Conservation (phyloP, 768 basidiomycete species). For the Gymnopilus dilepis region DNA sequence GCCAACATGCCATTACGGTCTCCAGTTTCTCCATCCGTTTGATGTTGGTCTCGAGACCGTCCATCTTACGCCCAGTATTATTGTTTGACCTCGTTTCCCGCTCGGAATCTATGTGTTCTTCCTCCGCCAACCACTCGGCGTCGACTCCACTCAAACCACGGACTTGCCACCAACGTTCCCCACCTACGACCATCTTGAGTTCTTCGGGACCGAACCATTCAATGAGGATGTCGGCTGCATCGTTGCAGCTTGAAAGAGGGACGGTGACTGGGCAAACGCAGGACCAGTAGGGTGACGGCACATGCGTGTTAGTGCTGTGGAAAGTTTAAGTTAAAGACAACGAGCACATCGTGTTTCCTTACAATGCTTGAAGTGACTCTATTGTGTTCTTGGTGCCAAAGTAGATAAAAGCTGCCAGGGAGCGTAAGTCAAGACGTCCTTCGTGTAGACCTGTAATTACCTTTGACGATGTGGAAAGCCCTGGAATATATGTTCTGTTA, state of each 20-base stretch:
- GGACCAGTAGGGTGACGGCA: slow-evolving; percentile 71
- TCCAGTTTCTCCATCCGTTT: slow-evolving; percentile 59
- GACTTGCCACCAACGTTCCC: slow-evolving; percentile 86
- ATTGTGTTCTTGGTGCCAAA: slow-evolving; percentile 69
- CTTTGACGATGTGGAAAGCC: slow-evolving; percentile 74
- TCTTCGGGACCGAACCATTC: slow-evolving; percentile 76
- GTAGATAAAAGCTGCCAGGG: slow-evolving; percentile 59
- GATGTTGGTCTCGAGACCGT: slow-evolving; percentile 44
- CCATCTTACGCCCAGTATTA: slow-evolving; percentile 37
- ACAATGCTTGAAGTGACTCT: slow-evolving; percentile 76
- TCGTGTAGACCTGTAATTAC: slow-evolving; percentile 19
- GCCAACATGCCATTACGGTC: slow-evolving; percentile 54
- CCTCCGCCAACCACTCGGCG: slow-evolving; percentile 64
- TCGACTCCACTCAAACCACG: slow-evolving; percentile 73
- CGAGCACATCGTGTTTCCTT: slow-evolving; percentile 19
- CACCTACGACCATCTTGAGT: slow-evolving; percentile 71
- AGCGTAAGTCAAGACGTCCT: not conserved
- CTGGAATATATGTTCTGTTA: slow-evolving; percentile 28
- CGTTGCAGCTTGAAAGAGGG: slow-evolving; percentile 60
- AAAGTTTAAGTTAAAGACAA: not conserved
- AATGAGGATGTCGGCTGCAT: slow-evolving; percentile 70
- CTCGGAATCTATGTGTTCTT: slow-evolving; percentile 42
- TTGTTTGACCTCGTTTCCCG: slow-evolving; percentile 25
- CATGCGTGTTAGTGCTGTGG: slow-evolving; percentile 67
- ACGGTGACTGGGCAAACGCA: slow-evolving; percentile 62